Percentiles rank a stretch among this genome's conserved stretches.
Conservation (phyloP, 306 rosid species). For the Mimosa pudica region DNA sequence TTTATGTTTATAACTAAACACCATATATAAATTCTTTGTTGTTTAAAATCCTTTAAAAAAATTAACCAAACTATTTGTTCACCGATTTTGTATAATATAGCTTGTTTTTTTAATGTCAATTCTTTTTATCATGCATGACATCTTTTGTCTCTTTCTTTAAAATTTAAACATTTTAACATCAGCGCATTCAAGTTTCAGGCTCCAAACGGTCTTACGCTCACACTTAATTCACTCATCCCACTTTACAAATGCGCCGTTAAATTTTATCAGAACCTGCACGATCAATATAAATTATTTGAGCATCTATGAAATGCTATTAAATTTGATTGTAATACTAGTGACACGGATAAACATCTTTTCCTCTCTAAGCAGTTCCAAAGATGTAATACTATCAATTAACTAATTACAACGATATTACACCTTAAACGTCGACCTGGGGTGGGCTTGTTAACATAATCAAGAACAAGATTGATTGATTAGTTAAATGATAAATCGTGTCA, state of each 20-base stretch:
- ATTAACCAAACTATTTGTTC: neutral
- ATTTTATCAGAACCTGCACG: neutral
- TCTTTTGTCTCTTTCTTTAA: neutral
- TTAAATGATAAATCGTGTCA: constrained; percentile 34
- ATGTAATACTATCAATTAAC: constrained; percentile 22
- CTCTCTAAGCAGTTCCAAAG: constrained; percentile 31
- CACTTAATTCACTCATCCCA: constrained; percentile 2
- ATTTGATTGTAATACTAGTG: constrained; percentile 22
- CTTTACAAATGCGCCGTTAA: constrained; percentile 6
- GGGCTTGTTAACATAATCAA: constrained; percentile 35
- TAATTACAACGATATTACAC: constrained; percentile 38
- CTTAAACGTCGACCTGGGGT: neutral
- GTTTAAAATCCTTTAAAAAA: too few relatives aligned
- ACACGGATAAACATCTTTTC: constrained; percentile 13
- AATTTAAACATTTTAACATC: neutral
- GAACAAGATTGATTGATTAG: neutral
- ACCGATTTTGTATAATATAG: neutral
- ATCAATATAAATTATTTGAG: neutral
- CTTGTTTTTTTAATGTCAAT: neutral
- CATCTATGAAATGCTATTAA: constrained; percentile 14
- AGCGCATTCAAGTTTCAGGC: neutral
- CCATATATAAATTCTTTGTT: too few relatives aligned
- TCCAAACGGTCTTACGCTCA: neutral
- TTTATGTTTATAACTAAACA: too few relatives aligned
- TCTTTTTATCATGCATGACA: neutral